Conservation (phyloP, 495 filamentous ascomycete species). For the Aspergillus olivimuriae region DNA sequence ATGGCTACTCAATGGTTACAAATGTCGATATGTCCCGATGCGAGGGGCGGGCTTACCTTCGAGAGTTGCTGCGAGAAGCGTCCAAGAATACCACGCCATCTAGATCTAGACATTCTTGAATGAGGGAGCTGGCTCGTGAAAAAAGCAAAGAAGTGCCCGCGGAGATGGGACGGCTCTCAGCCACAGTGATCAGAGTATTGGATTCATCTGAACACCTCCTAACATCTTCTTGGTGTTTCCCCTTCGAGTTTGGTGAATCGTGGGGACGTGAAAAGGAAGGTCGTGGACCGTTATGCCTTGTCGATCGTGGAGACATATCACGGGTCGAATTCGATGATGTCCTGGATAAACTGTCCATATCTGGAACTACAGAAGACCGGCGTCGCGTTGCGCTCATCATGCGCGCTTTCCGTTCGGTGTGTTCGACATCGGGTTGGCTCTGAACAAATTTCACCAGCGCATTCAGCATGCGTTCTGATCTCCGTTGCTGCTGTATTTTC, state of each 20-base stretch:
- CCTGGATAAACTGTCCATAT: conserved; percentile 2
- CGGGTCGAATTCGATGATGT: background rate
- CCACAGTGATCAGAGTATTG: conserved; percentile 8
- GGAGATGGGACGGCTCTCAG: conserved; percentile 1
- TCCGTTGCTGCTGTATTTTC: conserved; percentile 9
- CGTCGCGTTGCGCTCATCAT: background rate
- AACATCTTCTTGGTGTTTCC: conserved; percentile 8
- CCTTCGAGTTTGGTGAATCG: background rate
- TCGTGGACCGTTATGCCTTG: too few relatives aligned
- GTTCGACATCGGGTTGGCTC: conserved; percentile 2
- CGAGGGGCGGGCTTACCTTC: conserved; percentile 11
- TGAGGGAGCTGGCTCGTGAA: conserved; percentile 21
- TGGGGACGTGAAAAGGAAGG: too few relatives aligned
- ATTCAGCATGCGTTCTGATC: conserved; percentile 13
- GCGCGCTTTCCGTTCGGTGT: background rate
- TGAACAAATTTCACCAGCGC: conserved; percentile 19
- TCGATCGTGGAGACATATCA: background rate
- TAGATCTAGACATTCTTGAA: conserved; percentile 23
- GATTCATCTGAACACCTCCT: conserved; percentile 10
- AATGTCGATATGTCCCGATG: background rate
- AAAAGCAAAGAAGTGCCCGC: conserved; percentile 13
- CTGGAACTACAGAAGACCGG: conserved; percentile 4
- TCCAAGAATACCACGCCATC: conserved; percentile 34
- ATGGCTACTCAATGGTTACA: background rate
- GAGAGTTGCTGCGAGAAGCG: conserved; percentile 13